Evolutionary conservation across 2,329 filamentous ascomycete genomes (phyloP), one percentile per base, ranked within the genome.

Genomic region (Exserohilum rostratum): DNA sequence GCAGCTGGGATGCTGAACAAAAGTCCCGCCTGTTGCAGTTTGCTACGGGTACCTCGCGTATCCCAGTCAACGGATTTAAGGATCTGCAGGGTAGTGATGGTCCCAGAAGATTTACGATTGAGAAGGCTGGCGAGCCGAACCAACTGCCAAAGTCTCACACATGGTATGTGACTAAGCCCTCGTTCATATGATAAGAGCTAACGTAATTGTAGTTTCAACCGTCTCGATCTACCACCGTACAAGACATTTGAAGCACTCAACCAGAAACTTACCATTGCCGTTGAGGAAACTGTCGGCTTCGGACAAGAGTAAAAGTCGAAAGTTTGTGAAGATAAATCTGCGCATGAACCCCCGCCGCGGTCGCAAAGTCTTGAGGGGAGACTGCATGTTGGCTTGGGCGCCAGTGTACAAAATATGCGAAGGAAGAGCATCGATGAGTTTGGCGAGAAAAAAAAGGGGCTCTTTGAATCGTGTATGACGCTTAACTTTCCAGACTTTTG

Each of bases 41-140:
- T 75, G 95, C 95, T 0, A 99, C 95, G 7, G 95, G 95, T 76
- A 99, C 95, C 12, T 96, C 92, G 45, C 89, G 95, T 80, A 99
- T 99, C 65, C 95, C 95, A 0, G 95, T 99, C 78, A 99, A 99
- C 76, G 95, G 95, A 6, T 99, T 99, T 85, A 99, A 99, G 80
- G 95, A 99, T 82, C 81, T 99, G 46, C 95, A 99, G 77, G 95
- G 95, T 35, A 96, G 92, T 65, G 95, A 99, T 74, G 95, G 95
- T 3, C 95, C 95, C 9, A 85, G 95, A 77, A 83, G 95, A 60
- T 99, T 99, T 71, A 99, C 95, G 0, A 98, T 99, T 76, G 95
- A 99, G 77, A 98, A 98, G 80, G 91, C 93, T 33, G 95, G 95
- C 54, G 95, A 98, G 73, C 82, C 93, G 47, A 87, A 83, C 57